A percentile compares a stretch with the other conserved stretches of the same genome.
Conservation (phyloP, 257 asterid species). For the Solanum pennellii region DNA sequence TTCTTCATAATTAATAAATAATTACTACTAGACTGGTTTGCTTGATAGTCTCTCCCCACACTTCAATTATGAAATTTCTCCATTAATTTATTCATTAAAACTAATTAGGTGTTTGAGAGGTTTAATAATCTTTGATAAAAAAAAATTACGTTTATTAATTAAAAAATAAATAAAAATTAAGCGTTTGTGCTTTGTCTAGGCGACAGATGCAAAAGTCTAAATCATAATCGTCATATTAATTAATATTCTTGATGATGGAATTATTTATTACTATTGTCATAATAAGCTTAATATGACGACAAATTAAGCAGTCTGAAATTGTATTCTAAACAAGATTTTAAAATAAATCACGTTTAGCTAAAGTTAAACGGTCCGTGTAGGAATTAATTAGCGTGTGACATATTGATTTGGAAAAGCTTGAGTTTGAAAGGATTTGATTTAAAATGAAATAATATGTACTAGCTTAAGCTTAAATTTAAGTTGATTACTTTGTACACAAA, state of each 20-base stretch:
- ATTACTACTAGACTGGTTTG: not conserved
- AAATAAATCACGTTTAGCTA: not conserved
- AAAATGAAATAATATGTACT: not conserved
- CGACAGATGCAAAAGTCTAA: not conserved
- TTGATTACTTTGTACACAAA: not conserved
- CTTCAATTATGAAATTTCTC: not conserved
- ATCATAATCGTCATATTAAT: not conserved
- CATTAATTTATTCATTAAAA: not conserved
- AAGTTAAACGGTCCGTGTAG: not conserved
- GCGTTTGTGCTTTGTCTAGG: not conserved
- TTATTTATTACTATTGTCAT: not conserved
- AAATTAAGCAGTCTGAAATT: not conserved
- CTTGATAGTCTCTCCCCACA: not conserved
- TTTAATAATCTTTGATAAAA: not conserved
- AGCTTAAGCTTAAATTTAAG: not conserved
- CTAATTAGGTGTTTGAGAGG: not conserved
- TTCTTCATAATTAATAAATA: not conserved
- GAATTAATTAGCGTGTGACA: not conserved
- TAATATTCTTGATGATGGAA: not conserved
- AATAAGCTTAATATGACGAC: not conserved
- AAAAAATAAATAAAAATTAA: not conserved
- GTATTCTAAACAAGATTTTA: not conserved
- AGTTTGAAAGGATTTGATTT: not conserved
- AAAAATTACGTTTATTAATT: not conserved
- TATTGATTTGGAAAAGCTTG: not conserved